A percentile compares a stretch with the other conserved stretches of the same genome.
These are phyloP conservation scores for Kuraishia borneana DNA, from an alignment of 805 yeast genomes.

Conservation along the genomic window DNA sequence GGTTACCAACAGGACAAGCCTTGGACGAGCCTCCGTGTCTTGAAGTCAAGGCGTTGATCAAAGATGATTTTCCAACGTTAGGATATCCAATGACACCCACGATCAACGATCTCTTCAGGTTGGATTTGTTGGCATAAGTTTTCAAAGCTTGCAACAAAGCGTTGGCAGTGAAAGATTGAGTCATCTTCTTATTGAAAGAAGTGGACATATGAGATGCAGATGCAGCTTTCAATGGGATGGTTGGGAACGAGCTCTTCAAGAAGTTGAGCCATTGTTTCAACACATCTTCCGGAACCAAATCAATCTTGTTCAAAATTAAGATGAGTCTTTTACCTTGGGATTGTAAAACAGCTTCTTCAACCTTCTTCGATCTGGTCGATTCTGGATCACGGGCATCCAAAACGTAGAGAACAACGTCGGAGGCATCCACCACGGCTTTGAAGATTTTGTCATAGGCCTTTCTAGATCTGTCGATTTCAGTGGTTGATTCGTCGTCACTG, in stretches of 20 bases:
- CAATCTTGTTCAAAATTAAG: slow-evolving; percentile 82
- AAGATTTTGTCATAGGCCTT: slow-evolving; percentile 91
- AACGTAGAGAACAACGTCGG: slow-evolving; percentile 89
- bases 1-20: slow-evolving; percentile 95
- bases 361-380: slow-evolving; percentile 82
- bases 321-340: slow-evolving; percentile 77
- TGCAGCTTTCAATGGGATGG: slow-evolving; percentile 79
- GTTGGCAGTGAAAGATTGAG: slow-evolving; percentile 60
- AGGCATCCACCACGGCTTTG: slow-evolving; percentile 83
- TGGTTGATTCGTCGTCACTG: slow-evolving; percentile 26
- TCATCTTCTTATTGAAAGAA: slow-evolving; percentile 63
- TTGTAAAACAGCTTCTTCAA: slow-evolving; percentile 81
- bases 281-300: slow-evolving; percentile 78
- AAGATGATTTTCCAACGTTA: slow-evolving; percentile 90
- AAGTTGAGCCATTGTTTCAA: slow-evolving; percentile 77
- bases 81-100: slow-evolving; percentile 98
- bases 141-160: slow-evolving; percentile 73
- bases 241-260: slow-evolving; percentile 77
- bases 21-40: slow-evolving; percentile 64
- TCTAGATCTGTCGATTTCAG: slow-evolving; percentile 61
- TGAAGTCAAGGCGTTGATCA: slow-evolving; percentile 80
- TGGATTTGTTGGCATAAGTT: slow-evolving; percentile 72
- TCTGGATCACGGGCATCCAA: slow-evolving; percentile 97
- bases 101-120: slow-evolving; percentile 77
- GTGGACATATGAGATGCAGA: slow-evolving; percentile 60